A percentile compares a stretch with the other conserved stretches of the same genome.
Evolutionary conservation across 1,139 yeast species (phyloP).

Genomic region (Pichia terricola): DNA sequence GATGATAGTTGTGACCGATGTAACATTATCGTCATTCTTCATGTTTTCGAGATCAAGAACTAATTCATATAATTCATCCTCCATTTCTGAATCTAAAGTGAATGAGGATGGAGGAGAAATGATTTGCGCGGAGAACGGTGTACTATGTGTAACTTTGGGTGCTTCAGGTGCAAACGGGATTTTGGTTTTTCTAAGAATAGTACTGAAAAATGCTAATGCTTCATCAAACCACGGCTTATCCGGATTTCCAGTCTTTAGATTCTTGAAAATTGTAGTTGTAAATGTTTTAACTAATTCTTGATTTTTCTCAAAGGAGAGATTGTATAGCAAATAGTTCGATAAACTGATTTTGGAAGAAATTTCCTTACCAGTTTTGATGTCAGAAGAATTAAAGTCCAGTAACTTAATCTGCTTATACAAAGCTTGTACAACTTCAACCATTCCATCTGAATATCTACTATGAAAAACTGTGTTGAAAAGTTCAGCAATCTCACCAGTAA

Average conservation of each 20-base stretch:
- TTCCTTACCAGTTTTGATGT: too few species aligned
- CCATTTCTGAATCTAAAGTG: constrained; percentile 26
- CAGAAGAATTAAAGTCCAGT: too few species aligned
- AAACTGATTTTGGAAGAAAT: too few species aligned
- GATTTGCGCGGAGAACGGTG: constrained; percentile 7
- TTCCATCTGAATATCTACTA: too few species aligned
- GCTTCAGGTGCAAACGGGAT: constrained; percentile 29
- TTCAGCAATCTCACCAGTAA: too few species aligned
- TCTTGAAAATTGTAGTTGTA: too few species aligned
- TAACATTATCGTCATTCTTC: constrained; percentile 36
- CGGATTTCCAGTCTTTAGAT: constrained; percentile 30
- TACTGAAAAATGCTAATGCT: constrained; percentile 41
- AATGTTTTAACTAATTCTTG: too few species aligned
- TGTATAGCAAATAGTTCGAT: too few species aligned
- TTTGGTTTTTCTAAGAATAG: constrained; percentile 36
- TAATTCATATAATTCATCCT: constrained; percentile 33
- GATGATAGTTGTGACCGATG: constrained; percentile 42
- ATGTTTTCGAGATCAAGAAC: constrained; percentile 34
- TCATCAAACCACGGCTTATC: constrained; percentile 43
- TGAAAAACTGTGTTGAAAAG: too few species aligned
- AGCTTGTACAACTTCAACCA: too few species aligned
- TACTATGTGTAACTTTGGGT: constrained; percentile 15
- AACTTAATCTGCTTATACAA: too few species aligned
- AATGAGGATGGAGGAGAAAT: constrained; percentile 22
- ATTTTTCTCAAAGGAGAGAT: too few species aligned